phyloP scores from a whole-genome alignment of 495 filamentous ascomycete species.

The Halenospora varia region DNA sequence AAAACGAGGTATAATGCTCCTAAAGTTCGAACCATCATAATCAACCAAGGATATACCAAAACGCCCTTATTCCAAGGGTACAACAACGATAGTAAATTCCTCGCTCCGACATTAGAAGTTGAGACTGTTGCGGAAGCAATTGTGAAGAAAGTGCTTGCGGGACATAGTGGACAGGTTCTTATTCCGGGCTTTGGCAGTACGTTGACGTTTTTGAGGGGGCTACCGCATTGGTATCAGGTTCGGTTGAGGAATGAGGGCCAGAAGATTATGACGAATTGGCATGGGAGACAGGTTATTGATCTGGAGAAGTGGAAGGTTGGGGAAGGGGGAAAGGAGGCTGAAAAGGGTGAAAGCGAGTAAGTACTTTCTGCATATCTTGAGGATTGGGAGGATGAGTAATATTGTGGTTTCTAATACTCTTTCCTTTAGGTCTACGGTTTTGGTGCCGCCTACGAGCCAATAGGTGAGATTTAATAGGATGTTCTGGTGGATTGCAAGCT shows the following conservation, averaged over 20 bases:
- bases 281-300: constrained; percentile 47
- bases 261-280: constrained; percentile 40
- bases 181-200: constrained; percentile 40
- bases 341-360: constrained; percentile 17
- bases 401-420: background rate
- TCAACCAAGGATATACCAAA: constrained; percentile 60
- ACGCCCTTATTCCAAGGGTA: constrained; percentile 60
- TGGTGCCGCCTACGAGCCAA: constrained; percentile 13
- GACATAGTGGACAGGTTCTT: constrained; percentile 54
- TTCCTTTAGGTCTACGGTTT: constrained; percentile 15
- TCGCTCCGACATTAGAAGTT: constrained; percentile 52
- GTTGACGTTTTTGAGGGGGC: constrained; percentile 30
- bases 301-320: constrained; percentile 35
- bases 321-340: constrained; percentile 33
- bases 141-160: constrained; percentile 52
- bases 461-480: too few relatives aligned
- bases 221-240: constrained; percentile 43
- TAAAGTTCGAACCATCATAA: constrained; percentile 58
- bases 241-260: constrained; percentile 31
- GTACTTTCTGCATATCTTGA: background rate
- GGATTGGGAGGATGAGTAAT: background rate
- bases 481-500: too few relatives aligned
- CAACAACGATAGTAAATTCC: constrained; percentile 44
- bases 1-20: constrained; percentile 57
- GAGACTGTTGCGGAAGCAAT: constrained; percentile 65